Conservation (phyloP, 352 stramenopile species). For the Aphanomyces astaci region DNA sequence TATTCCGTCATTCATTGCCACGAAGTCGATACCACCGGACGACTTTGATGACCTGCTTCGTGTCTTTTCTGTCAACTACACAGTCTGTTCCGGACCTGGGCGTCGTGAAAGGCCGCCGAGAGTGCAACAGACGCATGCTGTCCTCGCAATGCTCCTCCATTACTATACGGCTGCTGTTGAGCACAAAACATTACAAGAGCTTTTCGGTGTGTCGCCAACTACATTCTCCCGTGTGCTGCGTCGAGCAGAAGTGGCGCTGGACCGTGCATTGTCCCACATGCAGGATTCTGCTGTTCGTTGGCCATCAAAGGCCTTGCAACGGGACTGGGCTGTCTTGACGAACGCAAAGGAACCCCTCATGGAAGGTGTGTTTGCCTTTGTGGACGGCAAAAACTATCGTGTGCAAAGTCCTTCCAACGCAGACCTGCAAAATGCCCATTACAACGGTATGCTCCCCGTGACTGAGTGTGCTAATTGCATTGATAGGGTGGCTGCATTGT, state of each 20-base stretch:
- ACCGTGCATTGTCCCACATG: background rate
- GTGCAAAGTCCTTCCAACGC: background rate
- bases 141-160: background rate
- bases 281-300: background rate
- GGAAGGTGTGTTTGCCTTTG: background rate
- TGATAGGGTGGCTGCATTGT: no score
- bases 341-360: background rate
- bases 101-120: no score
- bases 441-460: no score
- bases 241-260: background rate
- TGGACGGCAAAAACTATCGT: background rate
- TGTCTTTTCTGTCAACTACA: background rate
- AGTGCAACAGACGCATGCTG: background rate
- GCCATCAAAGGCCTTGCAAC: background rate
- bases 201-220: background rate
- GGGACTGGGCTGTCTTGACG: background rate
- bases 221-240: background rate
- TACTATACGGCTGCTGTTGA: background rate
- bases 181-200: background rate
- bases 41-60: background rate
- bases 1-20: background rate
- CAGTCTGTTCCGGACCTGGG: background rate
- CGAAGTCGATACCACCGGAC: background rate
- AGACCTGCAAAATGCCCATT: no score
- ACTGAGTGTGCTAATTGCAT: no score